Conservation (phyloP, 208 protist genomes). For the Leishmania lainsoni region DNA sequence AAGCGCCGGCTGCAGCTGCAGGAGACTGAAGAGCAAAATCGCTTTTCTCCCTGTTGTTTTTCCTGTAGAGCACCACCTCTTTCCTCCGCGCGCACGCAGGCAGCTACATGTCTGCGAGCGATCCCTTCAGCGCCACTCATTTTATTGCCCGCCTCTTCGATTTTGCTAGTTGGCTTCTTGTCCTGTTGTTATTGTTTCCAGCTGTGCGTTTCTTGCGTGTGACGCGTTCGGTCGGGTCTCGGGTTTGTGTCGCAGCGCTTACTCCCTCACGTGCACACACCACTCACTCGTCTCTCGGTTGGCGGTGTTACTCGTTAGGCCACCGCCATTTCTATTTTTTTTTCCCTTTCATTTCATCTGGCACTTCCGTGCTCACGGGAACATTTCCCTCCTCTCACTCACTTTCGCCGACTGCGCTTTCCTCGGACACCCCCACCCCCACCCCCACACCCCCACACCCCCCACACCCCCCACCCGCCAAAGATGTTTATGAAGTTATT, state of each 20-base stretch:
- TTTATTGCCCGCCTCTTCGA: neutral
- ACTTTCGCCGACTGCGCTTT: too few relatives aligned
- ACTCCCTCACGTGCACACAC: constrained; percentile 5
- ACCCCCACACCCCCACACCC: neutral
- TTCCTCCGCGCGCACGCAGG: neutral
- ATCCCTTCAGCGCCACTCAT: neutral
- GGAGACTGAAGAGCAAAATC: neutral
- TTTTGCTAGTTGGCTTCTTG: neutral
- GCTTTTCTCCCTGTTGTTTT: neutral
- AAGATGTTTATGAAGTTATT: constrained; percentile 88
- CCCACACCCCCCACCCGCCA: neutral
- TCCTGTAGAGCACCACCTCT: neutral
- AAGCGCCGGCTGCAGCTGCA: too few relatives aligned
- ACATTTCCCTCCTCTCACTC: neutral
- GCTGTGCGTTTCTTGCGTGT: neutral
- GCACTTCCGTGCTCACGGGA: neutral
- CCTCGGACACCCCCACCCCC: too few relatives aligned
- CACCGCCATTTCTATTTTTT: neutral
- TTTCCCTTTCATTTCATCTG: neutral
- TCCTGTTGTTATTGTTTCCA: neutral
- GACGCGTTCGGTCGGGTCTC: neutral
- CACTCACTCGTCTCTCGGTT: neutral
- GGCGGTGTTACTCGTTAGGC: neutral
- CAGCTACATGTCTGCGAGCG: neutral
- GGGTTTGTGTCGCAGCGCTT: neutral